phyloP scores from a whole-genome alignment of 2,329 filamentous ascomycete species.

The Thelonectria rubi region DNA sequence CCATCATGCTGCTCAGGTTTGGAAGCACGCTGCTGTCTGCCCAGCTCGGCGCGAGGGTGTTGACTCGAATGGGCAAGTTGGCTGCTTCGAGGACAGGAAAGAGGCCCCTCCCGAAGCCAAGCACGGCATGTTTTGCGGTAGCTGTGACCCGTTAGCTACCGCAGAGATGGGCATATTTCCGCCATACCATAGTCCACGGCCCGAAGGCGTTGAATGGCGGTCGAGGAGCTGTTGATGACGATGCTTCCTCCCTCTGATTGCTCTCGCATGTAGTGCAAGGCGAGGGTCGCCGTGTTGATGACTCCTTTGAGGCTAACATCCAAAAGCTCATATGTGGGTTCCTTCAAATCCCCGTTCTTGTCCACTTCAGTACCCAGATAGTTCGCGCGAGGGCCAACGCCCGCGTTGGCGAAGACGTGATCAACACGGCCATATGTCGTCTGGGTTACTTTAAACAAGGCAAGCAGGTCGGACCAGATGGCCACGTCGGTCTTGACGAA shows the following conservation, averaged over 20 bases:
- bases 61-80: conserved; percentile 60
- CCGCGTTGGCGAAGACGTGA: conserved; percentile 76
- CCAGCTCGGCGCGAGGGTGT: conserved; percentile 65
- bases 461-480: conserved; percentile 58
- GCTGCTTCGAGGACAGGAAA: conserved; percentile 48
- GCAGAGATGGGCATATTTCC: neutral
- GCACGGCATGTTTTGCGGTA: conserved; percentile 62
- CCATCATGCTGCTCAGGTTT: conserved; percentile 47
- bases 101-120: conserved; percentile 62
- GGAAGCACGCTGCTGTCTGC: conserved; percentile 60
- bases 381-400: conserved; percentile 56
- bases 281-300: conserved; percentile 60
- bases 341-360: conserved; percentile 57
- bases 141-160: conserved; percentile 43
- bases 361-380: conserved; percentile 59
- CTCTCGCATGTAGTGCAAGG: conserved; percentile 59
- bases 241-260: conserved; percentile 60
- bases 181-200: conserved; percentile 58
- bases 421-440: conserved; percentile 78
- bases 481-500: conserved; percentile 58
- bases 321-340: conserved; percentile 54
- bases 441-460: conserved; percentile 61
- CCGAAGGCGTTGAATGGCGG: conserved; percentile 60
- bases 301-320: conserved; percentile 61
- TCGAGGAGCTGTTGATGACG: conserved; percentile 61